These are phyloP conservation scores for Ophiostoma pallidulum DNA, from an alignment of 2,329 filamentous ascomycete species.

Conservation along the genomic window DNA sequence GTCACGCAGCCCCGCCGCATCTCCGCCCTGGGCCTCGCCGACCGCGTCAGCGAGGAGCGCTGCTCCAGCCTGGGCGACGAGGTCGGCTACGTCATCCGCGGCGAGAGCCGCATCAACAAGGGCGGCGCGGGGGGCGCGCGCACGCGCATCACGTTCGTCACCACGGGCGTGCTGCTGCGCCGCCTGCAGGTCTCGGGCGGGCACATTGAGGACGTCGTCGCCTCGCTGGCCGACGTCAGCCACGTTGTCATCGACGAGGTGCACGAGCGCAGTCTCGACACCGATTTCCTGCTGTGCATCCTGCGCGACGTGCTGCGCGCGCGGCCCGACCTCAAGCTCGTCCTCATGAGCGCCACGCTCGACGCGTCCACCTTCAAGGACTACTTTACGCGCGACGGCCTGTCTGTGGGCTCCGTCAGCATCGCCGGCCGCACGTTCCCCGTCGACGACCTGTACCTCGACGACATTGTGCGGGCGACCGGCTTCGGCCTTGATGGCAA, in stretches of 20 bases:
- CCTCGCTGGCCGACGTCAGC: slow-evolving; percentile 78
- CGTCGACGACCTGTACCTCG: slow-evolving; percentile 80
- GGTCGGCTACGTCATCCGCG: slow-evolving; percentile 84
- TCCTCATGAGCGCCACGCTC: slow-evolving; percentile 93
- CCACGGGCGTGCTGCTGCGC: slow-evolving; percentile 83
- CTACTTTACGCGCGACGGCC: slow-evolving; percentile 65
- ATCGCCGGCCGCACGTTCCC: slow-evolving; percentile 85
- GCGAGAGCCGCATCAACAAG: slow-evolving; percentile 63
- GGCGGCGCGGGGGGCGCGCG: slow-evolving; percentile 32
- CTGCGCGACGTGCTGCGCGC: slow-evolving; percentile 69
- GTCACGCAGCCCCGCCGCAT: slow-evolving; percentile 94
- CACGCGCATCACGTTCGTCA: slow-evolving; percentile 92
- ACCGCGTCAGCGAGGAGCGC: slow-evolving; percentile 87
- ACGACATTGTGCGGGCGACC: slow-evolving; percentile 75
- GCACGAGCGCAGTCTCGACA: slow-evolving; percentile 89
- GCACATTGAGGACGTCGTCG: slow-evolving; percentile 66
- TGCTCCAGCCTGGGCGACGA: slow-evolving; percentile 65
- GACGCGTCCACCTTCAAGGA: slow-evolving; percentile 76
- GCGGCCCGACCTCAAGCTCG: slow-evolving; percentile 72
- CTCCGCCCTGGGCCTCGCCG: slow-evolving; percentile 84
- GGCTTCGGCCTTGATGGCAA: slow-evolving; percentile 46
- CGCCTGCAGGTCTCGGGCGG: slow-evolving; percentile 86
- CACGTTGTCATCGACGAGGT: slow-evolving; percentile 96
- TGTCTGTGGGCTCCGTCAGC: slow-evolving; percentile 68
- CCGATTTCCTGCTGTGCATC: slow-evolving; percentile 84